A percentile compares a stretch with the other conserved stretches of the same genome.
phyloP scores from a whole-genome alignment of 1,284 basidiomycete genomes.

The Malassezia nana region DNA sequence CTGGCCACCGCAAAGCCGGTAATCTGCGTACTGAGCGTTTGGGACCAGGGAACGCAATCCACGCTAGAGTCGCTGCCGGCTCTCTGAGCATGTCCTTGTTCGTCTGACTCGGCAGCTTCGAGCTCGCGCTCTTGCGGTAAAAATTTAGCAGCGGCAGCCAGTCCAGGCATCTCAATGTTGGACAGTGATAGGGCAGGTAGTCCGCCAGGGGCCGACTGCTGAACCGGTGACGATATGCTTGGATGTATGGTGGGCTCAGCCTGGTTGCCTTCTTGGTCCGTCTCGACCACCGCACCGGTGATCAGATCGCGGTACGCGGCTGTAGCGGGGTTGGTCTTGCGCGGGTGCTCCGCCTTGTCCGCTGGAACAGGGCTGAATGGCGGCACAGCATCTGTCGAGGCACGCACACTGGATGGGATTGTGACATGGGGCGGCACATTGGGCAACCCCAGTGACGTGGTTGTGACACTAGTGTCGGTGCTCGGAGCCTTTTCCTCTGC shows the following conservation, averaged over 20 bases:
- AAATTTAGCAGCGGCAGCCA: conserved; percentile 11
- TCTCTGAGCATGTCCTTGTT: background rate
- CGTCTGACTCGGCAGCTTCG: background rate
- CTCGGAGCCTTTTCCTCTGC: background rate
- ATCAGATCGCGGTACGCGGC: conserved; percentile 14
- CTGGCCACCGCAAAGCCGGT: conserved; percentile 89
- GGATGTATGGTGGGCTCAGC: conserved; percentile 11
- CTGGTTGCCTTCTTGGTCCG: conserved; percentile 14
- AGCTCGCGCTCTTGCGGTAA: background rate
- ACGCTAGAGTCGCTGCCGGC: background rate
- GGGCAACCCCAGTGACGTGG: background rate
- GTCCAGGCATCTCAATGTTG: conserved; percentile 6
- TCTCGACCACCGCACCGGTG: conserved; percentile 16
- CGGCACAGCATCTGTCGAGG: background rate
- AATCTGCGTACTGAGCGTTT: conserved; percentile 34
- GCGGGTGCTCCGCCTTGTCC: background rate
- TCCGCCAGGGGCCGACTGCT: background rate
- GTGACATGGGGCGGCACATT: background rate
- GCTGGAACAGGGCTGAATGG: background rate
- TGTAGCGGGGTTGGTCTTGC: conserved; percentile 3
- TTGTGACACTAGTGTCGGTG: background rate
- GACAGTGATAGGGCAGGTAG: background rate
- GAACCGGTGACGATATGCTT: background rate
- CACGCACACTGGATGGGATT: background rate
- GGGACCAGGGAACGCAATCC: conserved; percentile 12